phyloP scores from a whole-genome alignment of 2,329 filamentous ascomycete species.

The Dactylellina haptotyla region DNA sequence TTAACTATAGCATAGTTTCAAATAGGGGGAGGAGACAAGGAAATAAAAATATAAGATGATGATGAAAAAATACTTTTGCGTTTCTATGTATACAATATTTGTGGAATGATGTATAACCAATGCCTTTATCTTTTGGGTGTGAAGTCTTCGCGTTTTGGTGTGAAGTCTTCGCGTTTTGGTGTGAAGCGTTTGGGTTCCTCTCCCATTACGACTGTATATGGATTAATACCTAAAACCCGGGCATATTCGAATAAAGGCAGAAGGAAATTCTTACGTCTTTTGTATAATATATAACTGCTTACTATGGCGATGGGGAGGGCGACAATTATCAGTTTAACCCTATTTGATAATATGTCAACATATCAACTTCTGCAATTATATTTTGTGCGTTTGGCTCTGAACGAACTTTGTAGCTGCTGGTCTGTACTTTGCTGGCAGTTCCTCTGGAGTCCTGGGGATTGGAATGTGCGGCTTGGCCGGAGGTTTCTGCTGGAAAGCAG shows the following conservation, averaged over 20 bases:
- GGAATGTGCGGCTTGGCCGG: constrained; percentile 17
- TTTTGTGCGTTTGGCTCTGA: too few species aligned
- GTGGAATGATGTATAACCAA: too few species aligned
- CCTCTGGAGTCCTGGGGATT: constrained; percentile 44
- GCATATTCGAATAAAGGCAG: too few species aligned
- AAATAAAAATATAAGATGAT: too few species aligned
- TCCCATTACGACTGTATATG: constrained; percentile 51
- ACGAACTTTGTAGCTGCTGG: constrained; percentile 54
- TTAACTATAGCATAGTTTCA: too few species aligned
- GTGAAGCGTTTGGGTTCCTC: constrained; percentile 43
- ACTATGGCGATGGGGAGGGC: constrained; percentile 57
- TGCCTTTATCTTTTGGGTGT: too few species aligned
- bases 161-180: constrained; percentile 3
- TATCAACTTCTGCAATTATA: too few species aligned
- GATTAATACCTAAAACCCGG: too few species aligned
- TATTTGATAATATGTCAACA: too few species aligned
- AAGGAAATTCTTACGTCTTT: constrained; percentile 53
- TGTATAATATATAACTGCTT: constrained; percentile 56
- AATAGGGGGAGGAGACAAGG: too few species aligned
- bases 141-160: background rate
- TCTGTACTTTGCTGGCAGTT: constrained; percentile 56
- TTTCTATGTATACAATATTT: too few species aligned
- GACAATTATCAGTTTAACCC: constrained; percentile 56
- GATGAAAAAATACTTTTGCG: too few species aligned
- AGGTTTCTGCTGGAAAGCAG: background rate